phyloP scores from a whole-genome alignment of 352 stramenopile species.

The Phytophthora idaei region DNA sequence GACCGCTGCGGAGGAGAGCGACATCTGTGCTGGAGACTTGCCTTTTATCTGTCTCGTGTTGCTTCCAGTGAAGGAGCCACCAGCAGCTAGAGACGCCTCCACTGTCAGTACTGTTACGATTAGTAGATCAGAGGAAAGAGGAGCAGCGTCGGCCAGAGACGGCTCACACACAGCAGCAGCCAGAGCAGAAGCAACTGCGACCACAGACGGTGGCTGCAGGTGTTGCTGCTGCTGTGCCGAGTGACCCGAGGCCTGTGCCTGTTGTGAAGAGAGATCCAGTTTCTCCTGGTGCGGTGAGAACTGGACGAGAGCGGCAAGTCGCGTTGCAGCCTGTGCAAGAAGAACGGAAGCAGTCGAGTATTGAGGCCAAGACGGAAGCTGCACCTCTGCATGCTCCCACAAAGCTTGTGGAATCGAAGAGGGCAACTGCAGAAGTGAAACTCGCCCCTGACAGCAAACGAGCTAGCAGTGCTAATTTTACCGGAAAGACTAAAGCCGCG shows the following conservation, averaged over 20 bases:
- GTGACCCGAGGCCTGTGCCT: not conserved
- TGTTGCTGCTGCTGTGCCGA: not conserved
- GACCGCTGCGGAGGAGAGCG: slow-evolving; percentile 5
- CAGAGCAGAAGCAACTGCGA: not conserved
- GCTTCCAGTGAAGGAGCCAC: slow-evolving; percentile 5
- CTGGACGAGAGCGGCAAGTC: not conserved
- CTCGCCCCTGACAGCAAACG: not conserved
- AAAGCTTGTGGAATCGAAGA: not conserved
- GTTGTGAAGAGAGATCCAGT: not conserved
- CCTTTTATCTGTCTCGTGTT: slow-evolving; percentile 24
- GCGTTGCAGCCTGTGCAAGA: not conserved
- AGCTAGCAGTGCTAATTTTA: slow-evolving; percentile 8
- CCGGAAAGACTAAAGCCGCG: not conserved
- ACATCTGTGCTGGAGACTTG: not conserved
- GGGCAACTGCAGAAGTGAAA: not conserved
- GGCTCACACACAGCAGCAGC: not conserved
- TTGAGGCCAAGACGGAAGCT: not conserved
- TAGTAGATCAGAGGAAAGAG: not conserved
- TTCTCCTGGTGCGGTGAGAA: not conserved
- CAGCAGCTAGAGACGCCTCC: not conserved
- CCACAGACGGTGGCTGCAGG: not conserved
- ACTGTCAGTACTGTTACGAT: not conserved
- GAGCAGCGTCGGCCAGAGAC: slow-evolving; percentile 4
- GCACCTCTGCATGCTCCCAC: not conserved
- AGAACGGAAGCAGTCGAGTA: not conserved